Conservation (phyloP, 371 early-diverging fungal genomes). For the Dentiscutata heterogama region DNA sequence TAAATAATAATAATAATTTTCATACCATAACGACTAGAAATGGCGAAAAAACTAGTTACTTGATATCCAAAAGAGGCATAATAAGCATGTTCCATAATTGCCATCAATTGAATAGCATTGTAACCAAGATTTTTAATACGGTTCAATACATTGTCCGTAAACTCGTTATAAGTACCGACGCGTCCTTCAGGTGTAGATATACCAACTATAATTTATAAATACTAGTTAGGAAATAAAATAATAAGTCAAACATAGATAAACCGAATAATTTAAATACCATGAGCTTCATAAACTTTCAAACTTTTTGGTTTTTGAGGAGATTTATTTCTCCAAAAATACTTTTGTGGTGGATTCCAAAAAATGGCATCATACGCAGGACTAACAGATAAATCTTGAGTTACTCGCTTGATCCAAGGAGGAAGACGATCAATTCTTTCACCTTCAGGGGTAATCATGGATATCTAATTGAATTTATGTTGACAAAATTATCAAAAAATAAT, state of each 20-base stretch:
- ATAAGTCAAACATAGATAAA: constrained; percentile 7
- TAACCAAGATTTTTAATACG: constrained; percentile 91
- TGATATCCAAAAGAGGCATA: constrained; percentile 98
- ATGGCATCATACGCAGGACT: constrained; percentile 89
- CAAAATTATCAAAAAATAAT: neutral
- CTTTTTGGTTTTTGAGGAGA: constrained; percentile 71
- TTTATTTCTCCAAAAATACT: constrained; percentile 79
- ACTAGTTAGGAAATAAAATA: neutral
- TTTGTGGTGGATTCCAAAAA: constrained; percentile 91
- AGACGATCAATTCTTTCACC: constrained; percentile 90
- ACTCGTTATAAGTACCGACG: constrained; percentile 88
- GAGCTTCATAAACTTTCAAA: constrained; percentile 93
- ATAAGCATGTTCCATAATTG: constrained; percentile 99
- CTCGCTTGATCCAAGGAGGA: constrained; percentile 90
- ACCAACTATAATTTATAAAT: constrained; percentile 67
- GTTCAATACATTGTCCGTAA: constrained; percentile 88
- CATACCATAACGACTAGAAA: constrained; percentile 88
- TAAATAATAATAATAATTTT: neutral
- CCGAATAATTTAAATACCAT: constrained; percentile 58
- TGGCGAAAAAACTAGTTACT: constrained; percentile 95
- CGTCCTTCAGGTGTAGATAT: constrained; percentile 88
- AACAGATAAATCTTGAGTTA: constrained; percentile 84
- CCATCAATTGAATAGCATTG: constrained; percentile 97
- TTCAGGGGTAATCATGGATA: constrained; percentile 74
- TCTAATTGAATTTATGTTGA: constrained; percentile 55